Evolutionary conservation across 306 rosid species (phyloP).

Genomic region (Gleditsia sinensis): DNA sequence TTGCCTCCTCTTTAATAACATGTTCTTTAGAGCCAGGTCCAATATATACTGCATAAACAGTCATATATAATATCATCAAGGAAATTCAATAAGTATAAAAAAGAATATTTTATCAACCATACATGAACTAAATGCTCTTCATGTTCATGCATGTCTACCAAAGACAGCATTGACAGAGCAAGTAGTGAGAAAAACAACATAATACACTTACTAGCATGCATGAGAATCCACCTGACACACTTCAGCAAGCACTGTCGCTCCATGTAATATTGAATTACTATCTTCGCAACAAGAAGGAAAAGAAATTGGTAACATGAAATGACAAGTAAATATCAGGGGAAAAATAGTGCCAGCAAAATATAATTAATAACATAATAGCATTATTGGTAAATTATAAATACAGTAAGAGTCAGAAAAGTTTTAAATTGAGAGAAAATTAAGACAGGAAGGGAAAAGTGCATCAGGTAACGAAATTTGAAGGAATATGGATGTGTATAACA

Average conservation of each 20-base stretch:
- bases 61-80: constrained; percentile 34
- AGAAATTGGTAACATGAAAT: constrained; percentile 13
- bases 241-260: constrained; percentile 96
- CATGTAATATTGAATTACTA: constrained; percentile 71
- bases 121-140: constrained; percentile 18
- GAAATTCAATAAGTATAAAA: constrained; percentile 14
- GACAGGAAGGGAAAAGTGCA: not conserved
- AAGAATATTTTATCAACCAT: constrained; percentile 8
- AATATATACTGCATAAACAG: constrained; percentile 64
- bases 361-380: not conserved
- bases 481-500: not conserved
- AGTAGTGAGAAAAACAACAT: constrained; percentile 27
- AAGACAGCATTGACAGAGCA: constrained; percentile 21
- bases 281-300: constrained; percentile 49
- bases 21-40: constrained; percentile 55
- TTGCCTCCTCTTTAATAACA: constrained; percentile 62
- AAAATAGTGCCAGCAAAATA: constrained; percentile 5
- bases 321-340: constrained; percentile 11
- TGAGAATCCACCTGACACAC: constrained; percentile 78
- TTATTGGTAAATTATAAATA: not conserved
- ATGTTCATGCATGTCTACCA: constrained; percentile 2
- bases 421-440: constrained; percentile 12
- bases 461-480: not conserved
- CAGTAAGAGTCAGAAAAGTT: constrained; percentile 26
- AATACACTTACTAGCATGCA: constrained; percentile 78